These are phyloP conservation scores for Picea abies DNA, from an alignment of 83 land plant genomes.

Conservation along the genomic window DNA sequence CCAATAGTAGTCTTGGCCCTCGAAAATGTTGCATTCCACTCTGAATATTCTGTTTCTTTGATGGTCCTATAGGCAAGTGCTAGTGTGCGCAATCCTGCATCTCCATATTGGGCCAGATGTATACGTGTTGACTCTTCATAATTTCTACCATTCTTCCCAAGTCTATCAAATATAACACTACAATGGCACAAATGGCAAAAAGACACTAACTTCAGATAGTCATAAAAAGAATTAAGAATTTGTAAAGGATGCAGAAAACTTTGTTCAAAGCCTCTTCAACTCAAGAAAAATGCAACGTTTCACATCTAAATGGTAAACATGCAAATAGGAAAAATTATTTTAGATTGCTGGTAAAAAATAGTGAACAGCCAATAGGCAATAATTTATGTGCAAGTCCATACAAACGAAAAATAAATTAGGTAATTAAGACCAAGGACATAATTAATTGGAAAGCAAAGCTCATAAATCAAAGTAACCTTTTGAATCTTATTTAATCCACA, in stretches of 20 bases:
- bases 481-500: too few relatives aligned
- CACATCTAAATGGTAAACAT: not conserved
- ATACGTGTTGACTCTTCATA: constrained; percentile 56
- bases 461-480: too few relatives aligned
- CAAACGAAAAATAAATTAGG: too few relatives aligned
- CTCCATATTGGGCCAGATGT: constrained; percentile 85
- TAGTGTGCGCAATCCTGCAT: constrained; percentile 87
- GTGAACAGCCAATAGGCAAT: not conserved
- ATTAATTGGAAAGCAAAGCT: too few relatives aligned
- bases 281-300: not conserved
- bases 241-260: not conserved
- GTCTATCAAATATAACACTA: constrained; percentile 81
- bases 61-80: constrained; percentile 78
- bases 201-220: not conserved
- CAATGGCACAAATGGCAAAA: constrained; percentile 14
- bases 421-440: too few relatives aligned
- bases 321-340: not conserved
- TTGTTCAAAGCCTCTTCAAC: constrained; percentile 6
- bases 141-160: constrained; percentile 61
- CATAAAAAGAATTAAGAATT: not conserved
- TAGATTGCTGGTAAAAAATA: too few relatives aligned
- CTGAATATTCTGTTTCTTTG: constrained; percentile 65
- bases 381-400: not conserved
- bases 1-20: constrained; percentile 83
- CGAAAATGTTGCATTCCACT: constrained; percentile 67